A percentile compares a stretch with the other conserved stretches of the same genome.
phyloP scores from a whole-genome alignment of 345 rosid genomes.

The Bruguiera parviflora region DNA sequence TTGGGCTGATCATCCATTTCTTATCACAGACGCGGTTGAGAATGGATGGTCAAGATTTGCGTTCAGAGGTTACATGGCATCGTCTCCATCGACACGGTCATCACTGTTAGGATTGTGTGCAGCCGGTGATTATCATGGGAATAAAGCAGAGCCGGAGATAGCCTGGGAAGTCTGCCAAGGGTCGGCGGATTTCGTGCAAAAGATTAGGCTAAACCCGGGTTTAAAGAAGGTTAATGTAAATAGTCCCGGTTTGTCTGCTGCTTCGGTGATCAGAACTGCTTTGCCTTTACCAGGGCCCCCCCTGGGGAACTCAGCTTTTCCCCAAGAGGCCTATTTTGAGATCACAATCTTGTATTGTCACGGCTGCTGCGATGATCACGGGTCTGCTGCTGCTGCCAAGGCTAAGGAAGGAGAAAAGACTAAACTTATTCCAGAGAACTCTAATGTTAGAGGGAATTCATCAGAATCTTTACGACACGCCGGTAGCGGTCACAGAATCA shows the following conservation, averaged over 20 bases:
- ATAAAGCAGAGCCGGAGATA: conserved; percentile 43
- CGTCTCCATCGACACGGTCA: conserved; percentile 37
- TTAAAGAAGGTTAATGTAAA: conserved; percentile 20
- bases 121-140: conserved; percentile 39
- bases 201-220: conserved; percentile 59
- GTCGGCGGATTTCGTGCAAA: conserved; percentile 73
- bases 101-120: conserved; percentile 56
- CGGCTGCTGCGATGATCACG: conserved; percentile 13
- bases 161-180: conserved; percentile 83
- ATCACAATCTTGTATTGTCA: conserved; percentile 49
- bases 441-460: conserved; percentile 34
- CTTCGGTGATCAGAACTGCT: conserved; percentile 62
- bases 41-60: conserved; percentile 90
- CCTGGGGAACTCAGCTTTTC: conserved; percentile 66
- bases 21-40: conserved; percentile 68
- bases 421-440: conserved; percentile 51
- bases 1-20: conserved; percentile 78
- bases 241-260: conserved; percentile 33
- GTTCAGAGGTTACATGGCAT: conserved; percentile 43
- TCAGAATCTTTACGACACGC: conserved; percentile 50
- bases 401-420: conserved; percentile 57
- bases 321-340: conserved; percentile 92
- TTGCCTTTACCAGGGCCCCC: conserved; percentile 91
- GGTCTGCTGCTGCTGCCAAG: conserved; percentile 14
- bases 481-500: conserved; percentile 20